Conservation (phyloP, 2,329 filamentous ascomycete genomes). For the Penicillium sp. region DNA sequence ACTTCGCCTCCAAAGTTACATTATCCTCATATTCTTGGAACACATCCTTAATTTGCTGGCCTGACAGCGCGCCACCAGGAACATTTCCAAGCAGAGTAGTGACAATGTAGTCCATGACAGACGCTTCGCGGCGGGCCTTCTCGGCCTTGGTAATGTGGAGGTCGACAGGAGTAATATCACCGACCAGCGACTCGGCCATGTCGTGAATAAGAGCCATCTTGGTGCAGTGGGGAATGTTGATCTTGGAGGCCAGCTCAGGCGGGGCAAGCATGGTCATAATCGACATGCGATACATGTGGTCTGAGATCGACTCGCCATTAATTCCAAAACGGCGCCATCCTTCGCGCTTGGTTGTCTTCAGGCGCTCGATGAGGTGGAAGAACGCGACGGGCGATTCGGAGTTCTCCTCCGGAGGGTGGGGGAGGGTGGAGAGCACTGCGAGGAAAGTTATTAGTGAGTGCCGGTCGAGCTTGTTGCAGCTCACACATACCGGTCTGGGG, state of each 20-base stretch:
- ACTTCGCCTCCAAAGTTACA: conserved; percentile 77
- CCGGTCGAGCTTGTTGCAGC: neutral
- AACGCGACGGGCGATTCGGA: conserved; percentile 79
- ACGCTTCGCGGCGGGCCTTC: conserved; percentile 82
- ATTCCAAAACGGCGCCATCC: conserved; percentile 93
- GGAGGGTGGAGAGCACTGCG: conserved; percentile 65
- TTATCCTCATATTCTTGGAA: conserved; percentile 97
- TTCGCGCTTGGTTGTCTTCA: conserved; percentile 96
- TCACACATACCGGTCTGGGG: conserved; percentile 35
- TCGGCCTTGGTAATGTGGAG: conserved; percentile 74
- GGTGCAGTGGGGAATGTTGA: conserved; percentile 82
- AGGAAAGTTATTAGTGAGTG: neutral
- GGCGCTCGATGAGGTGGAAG: conserved; percentile 88
- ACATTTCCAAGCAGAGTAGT: conserved; percentile 71
- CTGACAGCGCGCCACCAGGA: conserved; percentile 65
- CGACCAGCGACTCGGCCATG: conserved; percentile 93
- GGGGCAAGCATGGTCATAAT: conserved; percentile 93
- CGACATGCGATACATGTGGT: conserved; percentile 99
- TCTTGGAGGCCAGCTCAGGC: conserved; percentile 64
- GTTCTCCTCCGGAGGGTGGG: conserved; percentile 59
- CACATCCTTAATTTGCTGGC: conserved; percentile 70
- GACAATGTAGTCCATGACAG: conserved; percentile 90
- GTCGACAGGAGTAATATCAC: conserved; percentile 95
- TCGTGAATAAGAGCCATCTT: conserved; percentile 97
- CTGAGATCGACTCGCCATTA: conserved; percentile 82